phyloP scores from a whole-genome alignment of 768 basidiomycete genomes.

The Pleurotus sapidus region DNA sequence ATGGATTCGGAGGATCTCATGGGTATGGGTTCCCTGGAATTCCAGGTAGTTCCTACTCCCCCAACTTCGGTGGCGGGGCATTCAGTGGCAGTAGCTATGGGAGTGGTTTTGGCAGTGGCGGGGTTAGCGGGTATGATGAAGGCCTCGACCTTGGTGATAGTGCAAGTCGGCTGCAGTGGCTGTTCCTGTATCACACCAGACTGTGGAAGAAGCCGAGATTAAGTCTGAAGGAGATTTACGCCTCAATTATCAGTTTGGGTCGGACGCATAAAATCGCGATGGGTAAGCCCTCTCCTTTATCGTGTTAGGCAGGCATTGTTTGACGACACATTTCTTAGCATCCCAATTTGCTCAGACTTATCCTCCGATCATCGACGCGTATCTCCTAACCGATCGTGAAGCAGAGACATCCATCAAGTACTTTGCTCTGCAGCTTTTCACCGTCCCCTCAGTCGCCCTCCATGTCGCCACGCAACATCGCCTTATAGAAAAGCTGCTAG shows the following conservation, averaged over 20 bases:
- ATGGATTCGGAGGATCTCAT: background rate
- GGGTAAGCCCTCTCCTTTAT: constrained; percentile 45
- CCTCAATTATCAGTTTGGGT: constrained; percentile 67
- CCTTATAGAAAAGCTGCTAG: constrained; percentile 73
- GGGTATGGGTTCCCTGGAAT: constrained; percentile 15
- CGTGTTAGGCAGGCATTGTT: background rate
- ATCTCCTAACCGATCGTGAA: constrained; percentile 90
- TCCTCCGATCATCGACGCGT: constrained; percentile 83
- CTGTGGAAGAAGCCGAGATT: constrained; percentile 85
- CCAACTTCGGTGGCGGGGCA: background rate
- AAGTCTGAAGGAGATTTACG: constrained; percentile 81
- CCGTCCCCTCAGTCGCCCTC: constrained; percentile 80
- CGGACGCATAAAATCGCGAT: constrained; percentile 74
- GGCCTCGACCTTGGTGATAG: constrained; percentile 1
- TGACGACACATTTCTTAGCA: constrained; percentile 38
- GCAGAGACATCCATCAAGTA: constrained; percentile 95
- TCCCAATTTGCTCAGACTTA: constrained; percentile 85
- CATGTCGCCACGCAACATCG: constrained; percentile 74
- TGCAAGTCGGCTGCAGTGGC: constrained; percentile 54
- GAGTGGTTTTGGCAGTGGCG: background rate
- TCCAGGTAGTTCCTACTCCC: constrained; percentile 39
- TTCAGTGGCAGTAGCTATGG: background rate
- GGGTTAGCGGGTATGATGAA: constrained; percentile 1
- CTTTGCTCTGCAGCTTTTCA: constrained; percentile 90
- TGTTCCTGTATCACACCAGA: constrained; percentile 79